A percentile compares a stretch with the other conserved stretches of the same genome.
These are phyloP conservation scores for Pythium monospermum DNA, from an alignment of 352 stramenopile genomes.

Conservation along the genomic window DNA sequence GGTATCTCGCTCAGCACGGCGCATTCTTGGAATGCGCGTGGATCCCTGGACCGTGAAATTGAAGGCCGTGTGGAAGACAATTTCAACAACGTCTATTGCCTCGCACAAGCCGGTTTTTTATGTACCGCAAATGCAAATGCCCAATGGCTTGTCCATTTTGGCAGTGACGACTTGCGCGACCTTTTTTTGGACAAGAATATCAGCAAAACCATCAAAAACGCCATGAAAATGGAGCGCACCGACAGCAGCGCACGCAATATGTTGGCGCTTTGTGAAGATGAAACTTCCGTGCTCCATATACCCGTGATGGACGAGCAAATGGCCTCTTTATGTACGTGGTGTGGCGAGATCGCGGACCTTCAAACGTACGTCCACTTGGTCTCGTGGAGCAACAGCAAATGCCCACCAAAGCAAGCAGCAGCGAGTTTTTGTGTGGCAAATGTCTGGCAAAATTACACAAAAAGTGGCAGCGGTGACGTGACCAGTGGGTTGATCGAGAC, in stretches of 20 bases:
- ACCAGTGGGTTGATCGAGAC: slow-evolving; percentile 3
- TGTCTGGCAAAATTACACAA: slow-evolving; percentile 15
- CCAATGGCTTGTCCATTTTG: slow-evolving; percentile 25
- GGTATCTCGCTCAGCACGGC: slow-evolving; percentile 11
- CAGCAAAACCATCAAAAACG: slow-evolving; percentile 13
- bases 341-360: slow-evolving; percentile 16
- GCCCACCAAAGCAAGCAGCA: slow-evolving; percentile 4
- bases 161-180: slow-evolving; percentile 23
- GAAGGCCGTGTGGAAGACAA: slow-evolving; percentile 17
- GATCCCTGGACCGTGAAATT: not conserved
- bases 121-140: slow-evolving; percentile 18
- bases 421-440: slow-evolving; percentile 13
- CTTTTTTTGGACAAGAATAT: slow-evolving; percentile 12
- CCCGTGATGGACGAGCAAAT: slow-evolving; percentile 9
- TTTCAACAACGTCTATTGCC: slow-evolving; percentile 23
- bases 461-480: not conserved
- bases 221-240: slow-evolving; percentile 13
- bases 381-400: slow-evolving; percentile 22
- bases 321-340: slow-evolving; percentile 22
- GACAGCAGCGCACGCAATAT: slow-evolving; percentile 2
- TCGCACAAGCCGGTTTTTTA: slow-evolving; percentile 21
- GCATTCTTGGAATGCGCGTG: slow-evolving; percentile 9
- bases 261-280: slow-evolving; percentile 21
- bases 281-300: slow-evolving; percentile 12
- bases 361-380: slow-evolving; percentile 21